These are phyloP conservation scores for Aechmea fasciata DNA, from an alignment of 176 grass and related monocot species.

Conservation along the genomic window DNA sequence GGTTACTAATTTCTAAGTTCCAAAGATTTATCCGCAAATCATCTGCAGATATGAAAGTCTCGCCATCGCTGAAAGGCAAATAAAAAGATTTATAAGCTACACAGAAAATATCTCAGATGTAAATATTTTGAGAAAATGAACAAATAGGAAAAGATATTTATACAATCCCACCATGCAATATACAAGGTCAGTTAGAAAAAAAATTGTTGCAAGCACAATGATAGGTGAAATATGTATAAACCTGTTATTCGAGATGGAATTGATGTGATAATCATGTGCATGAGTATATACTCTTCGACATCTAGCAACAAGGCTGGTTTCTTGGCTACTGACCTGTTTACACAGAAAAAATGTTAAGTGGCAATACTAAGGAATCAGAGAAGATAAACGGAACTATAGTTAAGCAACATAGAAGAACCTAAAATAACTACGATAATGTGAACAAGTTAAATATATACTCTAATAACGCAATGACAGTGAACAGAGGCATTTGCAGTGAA, in stretches of 20 bases:
- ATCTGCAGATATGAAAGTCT: conserved; percentile 90
- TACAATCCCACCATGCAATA: too few species aligned
- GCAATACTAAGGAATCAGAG: not conserved
- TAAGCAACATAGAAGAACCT: not conserved
- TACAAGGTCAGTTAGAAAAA: not conserved
- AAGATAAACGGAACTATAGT: conserved; percentile 6
- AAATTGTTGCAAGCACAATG: not conserved
- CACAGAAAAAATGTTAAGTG: conserved; percentile 12
- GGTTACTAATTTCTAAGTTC: conserved; percentile 87
- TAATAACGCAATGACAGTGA: not conserved
- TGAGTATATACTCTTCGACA: conserved; percentile 90
- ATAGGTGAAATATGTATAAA: conserved; percentile 22
- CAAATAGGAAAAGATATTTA: not conserved
- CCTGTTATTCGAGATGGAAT: conserved; percentile 99
- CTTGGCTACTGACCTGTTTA: conserved; percentile 58
- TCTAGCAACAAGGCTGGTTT: conserved; percentile 57
- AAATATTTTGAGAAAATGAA: conserved; percentile 32
- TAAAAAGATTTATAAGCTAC: conserved; percentile 1
- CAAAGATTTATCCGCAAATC: conserved; percentile 95
- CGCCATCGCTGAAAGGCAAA: conserved; percentile 42
- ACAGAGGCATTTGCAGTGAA: not conserved
- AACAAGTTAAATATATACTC: not conserved
- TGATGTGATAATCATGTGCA: conserved; percentile 99
- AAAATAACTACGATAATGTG: not conserved
- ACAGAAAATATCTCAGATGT: too few species aligned